Percentiles rank a stretch among this genome's conserved stretches.
Evolutionary conservation across 2,329 filamentous ascomycete genomes (phyloP).

Genomic region (Colletotrichum aenigma): DNA sequence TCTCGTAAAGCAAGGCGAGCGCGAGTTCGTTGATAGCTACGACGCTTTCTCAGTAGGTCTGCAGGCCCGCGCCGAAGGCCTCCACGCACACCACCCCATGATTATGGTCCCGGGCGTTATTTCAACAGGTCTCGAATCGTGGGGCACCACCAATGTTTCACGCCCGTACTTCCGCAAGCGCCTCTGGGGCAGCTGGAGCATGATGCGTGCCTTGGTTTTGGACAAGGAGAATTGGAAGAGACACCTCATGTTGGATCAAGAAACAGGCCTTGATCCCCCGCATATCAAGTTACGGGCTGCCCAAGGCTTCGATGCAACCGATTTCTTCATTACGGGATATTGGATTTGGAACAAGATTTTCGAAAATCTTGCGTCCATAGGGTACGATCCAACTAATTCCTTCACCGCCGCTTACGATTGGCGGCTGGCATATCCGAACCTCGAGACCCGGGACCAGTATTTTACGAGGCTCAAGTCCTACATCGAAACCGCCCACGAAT

Average conservation of each 20-base stretch:
- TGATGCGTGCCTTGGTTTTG: conserved; percentile 94
- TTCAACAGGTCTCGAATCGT: conserved; percentile 94
- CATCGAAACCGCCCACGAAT: conserved; percentile 81
- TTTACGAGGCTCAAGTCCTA: conserved; percentile 90
- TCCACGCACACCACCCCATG: conserved; percentile 83
- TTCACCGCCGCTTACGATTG: conserved; percentile 84
- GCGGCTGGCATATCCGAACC: conserved; percentile 87
- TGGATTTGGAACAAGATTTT: conserved; percentile 99
- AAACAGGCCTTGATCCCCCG: conserved; percentile 88
- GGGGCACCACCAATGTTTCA: conserved; percentile 87
- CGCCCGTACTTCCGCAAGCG: conserved; percentile 92
- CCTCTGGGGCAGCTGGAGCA: conserved; percentile 97
- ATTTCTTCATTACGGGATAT: conserved; percentile 91
- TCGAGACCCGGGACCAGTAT: conserved; percentile 90
- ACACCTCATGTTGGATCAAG: conserved; percentile 95
- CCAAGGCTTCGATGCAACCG: conserved; percentile 95
- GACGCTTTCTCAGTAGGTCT: conserved; percentile 93
- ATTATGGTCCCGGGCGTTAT: conserved; percentile 99
- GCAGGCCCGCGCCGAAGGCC: conserved; percentile 80
- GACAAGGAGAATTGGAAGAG: conserved; percentile 95
- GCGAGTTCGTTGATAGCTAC: conserved; percentile 81
- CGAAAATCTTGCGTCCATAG: conserved; percentile 93
- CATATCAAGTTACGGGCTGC: conserved; percentile 89
- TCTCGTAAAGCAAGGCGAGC: conserved; percentile 73
- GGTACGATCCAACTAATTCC: conserved; percentile 85